phyloP scores from a whole-genome alignment of 345 rosid genomes.

The Eutrema japonicum region DNA sequence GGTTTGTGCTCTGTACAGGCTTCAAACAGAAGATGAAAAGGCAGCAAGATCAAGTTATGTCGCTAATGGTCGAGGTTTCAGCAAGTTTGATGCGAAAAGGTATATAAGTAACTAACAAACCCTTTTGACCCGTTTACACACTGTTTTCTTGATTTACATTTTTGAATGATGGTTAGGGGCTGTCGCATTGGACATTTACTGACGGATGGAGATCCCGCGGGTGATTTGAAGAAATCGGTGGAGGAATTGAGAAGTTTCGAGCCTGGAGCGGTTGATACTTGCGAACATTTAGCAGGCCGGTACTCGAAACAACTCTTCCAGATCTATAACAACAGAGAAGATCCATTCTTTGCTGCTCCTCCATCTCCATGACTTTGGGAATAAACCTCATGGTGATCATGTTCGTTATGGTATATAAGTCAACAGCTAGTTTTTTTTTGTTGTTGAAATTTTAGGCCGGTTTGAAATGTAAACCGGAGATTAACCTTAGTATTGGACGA shows the following conservation, averaged over 20 bases:
- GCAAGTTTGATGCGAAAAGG: slow-evolving; percentile 69
- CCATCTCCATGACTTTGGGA: slow-evolving; percentile 7
- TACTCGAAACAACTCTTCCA: slow-evolving; percentile 74
- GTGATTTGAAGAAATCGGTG: slow-evolving; percentile 63
- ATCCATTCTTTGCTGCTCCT: slow-evolving; percentile 54
- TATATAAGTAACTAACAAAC: slow-evolving; percentile 21
- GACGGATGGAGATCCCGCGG: slow-evolving; percentile 56
- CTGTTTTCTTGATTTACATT: slow-evolving; percentile 9
- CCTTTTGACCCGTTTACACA: no score
- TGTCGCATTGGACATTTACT: slow-evolving; percentile 59
- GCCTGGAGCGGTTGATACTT: slow-evolving; percentile 48
- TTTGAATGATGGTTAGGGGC: slow-evolving; percentile 52
- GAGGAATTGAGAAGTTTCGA: slow-evolving; percentile 54
- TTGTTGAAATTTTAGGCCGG: no score
- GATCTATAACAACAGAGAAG: slow-evolving; percentile 69
- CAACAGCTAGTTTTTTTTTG: no score
- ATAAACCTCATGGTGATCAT: slow-evolving; percentile 11
- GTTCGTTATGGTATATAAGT: background rate
- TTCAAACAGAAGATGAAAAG: slow-evolving; percentile 68
- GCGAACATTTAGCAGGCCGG: slow-evolving; percentile 54
- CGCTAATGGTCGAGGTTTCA: slow-evolving; percentile 68
- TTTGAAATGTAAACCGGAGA: no score
- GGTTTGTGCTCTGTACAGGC: slow-evolving; percentile 71
- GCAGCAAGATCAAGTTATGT: slow-evolving; percentile 44
- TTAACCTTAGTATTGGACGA: no score